These are phyloP conservation scores for Leishmania gerbilli DNA, from an alignment of 208 protist species.

Conservation along the genomic window DNA sequence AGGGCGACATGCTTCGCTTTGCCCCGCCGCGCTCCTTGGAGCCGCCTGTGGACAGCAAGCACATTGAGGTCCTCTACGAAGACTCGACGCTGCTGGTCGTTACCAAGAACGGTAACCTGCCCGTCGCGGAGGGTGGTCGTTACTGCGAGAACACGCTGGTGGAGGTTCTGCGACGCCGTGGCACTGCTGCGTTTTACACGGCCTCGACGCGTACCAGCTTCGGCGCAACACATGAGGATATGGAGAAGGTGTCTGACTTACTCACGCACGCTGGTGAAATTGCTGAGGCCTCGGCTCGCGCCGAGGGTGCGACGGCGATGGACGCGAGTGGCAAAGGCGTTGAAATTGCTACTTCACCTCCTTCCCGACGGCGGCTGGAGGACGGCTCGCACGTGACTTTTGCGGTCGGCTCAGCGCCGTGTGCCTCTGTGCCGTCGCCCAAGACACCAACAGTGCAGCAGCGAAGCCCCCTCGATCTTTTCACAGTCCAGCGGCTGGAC, in stretches of 20 bases:
- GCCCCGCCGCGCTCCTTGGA: conserved; percentile 71
- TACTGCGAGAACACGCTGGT: conserved; percentile 85
- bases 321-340: neutral
- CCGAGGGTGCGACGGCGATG: neutral
- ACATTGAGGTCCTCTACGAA: conserved; percentile 59
- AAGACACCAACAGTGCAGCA: neutral
- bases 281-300: neutral
- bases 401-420: neutral
- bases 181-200: conserved; percentile 7
- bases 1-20: conserved; percentile 66
- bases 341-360: neutral
- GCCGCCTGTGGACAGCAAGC: conserved; percentile 61
- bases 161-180: conserved; percentile 40
- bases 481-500: conserved; percentile 82
- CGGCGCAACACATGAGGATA: neutral
- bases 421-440: neutral
- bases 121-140: conserved; percentile 81
- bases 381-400: neutral
- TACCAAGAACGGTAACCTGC: conserved; percentile 81
- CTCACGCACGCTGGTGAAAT: too few species aligned
- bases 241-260: neutral
- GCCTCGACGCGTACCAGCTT: neutral
- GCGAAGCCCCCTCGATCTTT: conserved; percentile 10
- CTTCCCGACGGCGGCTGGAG: conserved; percentile 1
- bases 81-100: conserved; percentile 62